These are phyloP conservation scores for Orobanche coerulescens DNA, from an alignment of 257 asterid genomes.

Conservation along the genomic window DNA sequence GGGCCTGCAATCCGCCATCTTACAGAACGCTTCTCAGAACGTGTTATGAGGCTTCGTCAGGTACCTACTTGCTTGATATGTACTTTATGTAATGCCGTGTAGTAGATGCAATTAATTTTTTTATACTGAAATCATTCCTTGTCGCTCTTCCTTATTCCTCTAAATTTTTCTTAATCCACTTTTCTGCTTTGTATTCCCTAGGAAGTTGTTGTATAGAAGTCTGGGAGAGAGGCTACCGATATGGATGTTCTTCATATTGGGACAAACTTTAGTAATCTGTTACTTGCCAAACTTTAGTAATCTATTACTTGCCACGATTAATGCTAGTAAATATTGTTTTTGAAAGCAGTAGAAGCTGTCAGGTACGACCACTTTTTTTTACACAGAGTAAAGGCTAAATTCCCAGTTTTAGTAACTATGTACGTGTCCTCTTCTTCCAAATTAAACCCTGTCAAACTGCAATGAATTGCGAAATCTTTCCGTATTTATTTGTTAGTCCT, in stretches of 20 bases:
- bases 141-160: not conserved
- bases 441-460: too few species aligned
- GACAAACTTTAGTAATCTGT: not conserved
- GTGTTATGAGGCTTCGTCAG: constrained; percentile 69
- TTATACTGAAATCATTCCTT: not conserved
- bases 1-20: constrained; percentile 62
- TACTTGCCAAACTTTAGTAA: not conserved
- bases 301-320: not conserved
- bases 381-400: too few species aligned
- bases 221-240: not conserved
- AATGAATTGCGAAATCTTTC: too few species aligned
- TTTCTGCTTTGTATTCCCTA: not conserved
- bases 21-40: constrained; percentile 55
- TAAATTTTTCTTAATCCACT: not conserved
- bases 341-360: not conserved
- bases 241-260: not conserved
- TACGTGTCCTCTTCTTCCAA: too few species aligned
- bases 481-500: too few species aligned
- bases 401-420: too few species aligned
- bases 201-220: not conserved
- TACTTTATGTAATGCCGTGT: not conserved
- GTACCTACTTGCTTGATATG: constrained; percentile 26
- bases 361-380: not conserved
- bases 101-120: constrained; percentile 3
- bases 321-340: not conserved